Base-by-base conservation (phyloP, 495 filamentous ascomycete genomes). In the Aspergillus asperescens region DNA sequence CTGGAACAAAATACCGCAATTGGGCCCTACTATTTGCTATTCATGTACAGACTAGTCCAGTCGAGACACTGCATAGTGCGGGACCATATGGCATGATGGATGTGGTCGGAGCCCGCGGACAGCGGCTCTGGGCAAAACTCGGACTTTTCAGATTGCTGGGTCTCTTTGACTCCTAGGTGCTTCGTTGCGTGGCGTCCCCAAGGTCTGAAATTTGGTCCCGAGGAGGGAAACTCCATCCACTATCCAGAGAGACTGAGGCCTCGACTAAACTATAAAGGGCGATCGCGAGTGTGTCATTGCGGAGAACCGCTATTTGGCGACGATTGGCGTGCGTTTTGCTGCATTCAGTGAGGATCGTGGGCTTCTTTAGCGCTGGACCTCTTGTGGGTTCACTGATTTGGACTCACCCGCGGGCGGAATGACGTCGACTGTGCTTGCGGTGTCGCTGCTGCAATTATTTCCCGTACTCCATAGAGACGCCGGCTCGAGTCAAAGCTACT, bases 171-270 rank as follows among this genome's bases (percentile, higher is more conserved):
- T n/a, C n/a, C n/a, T n/a, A n/a, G n/a, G 20, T 45, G 7, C 19
- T 13, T 16, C 42, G n/a, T 29, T 32, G 24, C 16, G 27, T 9
- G 37, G 37, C 37, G 37, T 40, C 19, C 23, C 18, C 18, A 40
- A 6, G 13, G 23, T 18, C 29, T 20, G 16, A 47, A 39, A 27
- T 39, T 48, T 22, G 46, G 23, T 1, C 13, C 52, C 52, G 18
- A 53, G 31, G 39, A 45, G 39, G 50, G 50, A 42, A 57, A 49
- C 40, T 40, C 35, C 28, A 56, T 50, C 52, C 52, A 46, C 35
- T 19, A 56, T 50, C 52, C 52, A 46, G 52, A 24, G 41, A 42
- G 39, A 42, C 12, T 28, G 19, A 37, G 31, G 32, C 31, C 32
- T 37, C 24, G 13, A 10, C 32, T 41, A 54, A 16, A 12, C 32